Evolutionary conservation across 2,329 filamentous ascomycete genomes (phyloP).

Genomic region (Beauveria rudraprayagi): DNA sequence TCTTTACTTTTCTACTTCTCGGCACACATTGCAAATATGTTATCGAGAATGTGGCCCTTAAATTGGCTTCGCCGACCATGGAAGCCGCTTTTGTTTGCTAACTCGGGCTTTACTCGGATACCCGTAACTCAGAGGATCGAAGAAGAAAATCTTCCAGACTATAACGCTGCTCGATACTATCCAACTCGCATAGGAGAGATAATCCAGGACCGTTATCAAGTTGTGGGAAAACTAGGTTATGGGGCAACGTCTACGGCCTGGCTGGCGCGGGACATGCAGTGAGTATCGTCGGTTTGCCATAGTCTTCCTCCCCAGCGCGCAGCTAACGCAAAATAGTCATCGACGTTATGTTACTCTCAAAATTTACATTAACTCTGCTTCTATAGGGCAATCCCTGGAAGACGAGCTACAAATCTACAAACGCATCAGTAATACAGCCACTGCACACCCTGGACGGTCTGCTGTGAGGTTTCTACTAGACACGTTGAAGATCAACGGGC

Average conservation of each 20-base stretch:
- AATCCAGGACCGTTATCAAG: slow-evolving; percentile 17
- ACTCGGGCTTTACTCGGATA: slow-evolving; percentile 10
- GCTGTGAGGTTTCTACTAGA: background rate
- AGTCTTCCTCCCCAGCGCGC: background rate
- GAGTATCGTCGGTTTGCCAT: background rate
- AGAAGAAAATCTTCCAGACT: slow-evolving; percentile 18
- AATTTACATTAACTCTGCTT: slow-evolving; percentile 19
- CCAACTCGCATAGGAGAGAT: slow-evolving; percentile 18
- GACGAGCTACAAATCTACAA: slow-evolving; percentile 34
- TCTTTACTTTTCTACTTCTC: background rate
- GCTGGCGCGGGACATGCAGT: slow-evolving; percentile 19
- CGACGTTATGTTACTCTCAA: slow-evolving; percentile 28
- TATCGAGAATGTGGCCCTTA: background rate
- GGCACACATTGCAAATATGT: background rate
- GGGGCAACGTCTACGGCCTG: slow-evolving; percentile 21
- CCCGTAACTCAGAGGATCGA: slow-evolving; percentile 14
- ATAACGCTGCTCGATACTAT: slow-evolving; percentile 18
- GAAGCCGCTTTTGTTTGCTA: background rate
- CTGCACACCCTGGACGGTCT: background rate
- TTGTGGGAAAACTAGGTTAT: slow-evolving; percentile 20
- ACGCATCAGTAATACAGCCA: background rate
- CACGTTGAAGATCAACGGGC: background rate
- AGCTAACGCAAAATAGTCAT: background rate
- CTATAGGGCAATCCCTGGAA: slow-evolving; percentile 19
- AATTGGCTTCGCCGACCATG: background rate